A percentile compares a stretch with the other conserved stretches of the same genome.
These are phyloP conservation scores for Colletotrichum agaves DNA, from an alignment of 2,329 filamentous ascomycete species.

Conservation along the genomic window DNA sequence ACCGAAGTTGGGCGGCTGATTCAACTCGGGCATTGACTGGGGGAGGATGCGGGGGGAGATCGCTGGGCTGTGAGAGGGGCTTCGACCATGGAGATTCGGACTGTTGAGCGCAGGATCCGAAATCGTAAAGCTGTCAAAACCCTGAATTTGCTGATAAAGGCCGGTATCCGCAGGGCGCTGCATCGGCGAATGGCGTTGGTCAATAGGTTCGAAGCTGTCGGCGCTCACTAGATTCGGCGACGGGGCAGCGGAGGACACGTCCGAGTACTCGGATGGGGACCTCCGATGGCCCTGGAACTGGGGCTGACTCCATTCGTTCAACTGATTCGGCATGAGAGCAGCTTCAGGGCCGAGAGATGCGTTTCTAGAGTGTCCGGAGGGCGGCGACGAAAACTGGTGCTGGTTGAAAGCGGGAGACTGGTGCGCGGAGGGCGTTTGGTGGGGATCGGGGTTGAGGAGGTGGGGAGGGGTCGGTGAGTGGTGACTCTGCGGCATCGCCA, in stretches of 20 bases:
- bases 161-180: conserved; percentile 77
- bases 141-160: conserved; percentile 81
- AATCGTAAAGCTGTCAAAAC: conserved; percentile 83
- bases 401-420: conserved; percentile 69
- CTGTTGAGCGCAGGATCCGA: conserved; percentile 75
- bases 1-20: conserved; percentile 59
- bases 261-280: conserved; percentile 90
- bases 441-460: conserved; percentile 61
- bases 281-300: conserved; percentile 86
- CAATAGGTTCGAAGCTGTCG: conserved; percentile 81
- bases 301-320: conserved; percentile 63
- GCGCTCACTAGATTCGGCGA: conserved; percentile 84
- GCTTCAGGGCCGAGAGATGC: conserved; percentile 67
- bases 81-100: conserved; percentile 76
- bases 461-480: conserved; percentile 68
- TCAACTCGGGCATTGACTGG: conserved; percentile 64
- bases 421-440: conserved; percentile 58
- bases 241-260: conserved; percentile 85
- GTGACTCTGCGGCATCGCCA: conserved; percentile 66
- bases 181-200: conserved; percentile 81
- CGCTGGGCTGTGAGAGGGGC: conserved; percentile 80
- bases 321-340: conserved; percentile 64
- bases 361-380: conserved; percentile 63
- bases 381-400: conserved; percentile 64
- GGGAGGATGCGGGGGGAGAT: conserved; percentile 71